These are phyloP conservation scores for Bryopsis sp. DNA, from an alignment of 139 green algal species.

Conservation along the genomic window DNA sequence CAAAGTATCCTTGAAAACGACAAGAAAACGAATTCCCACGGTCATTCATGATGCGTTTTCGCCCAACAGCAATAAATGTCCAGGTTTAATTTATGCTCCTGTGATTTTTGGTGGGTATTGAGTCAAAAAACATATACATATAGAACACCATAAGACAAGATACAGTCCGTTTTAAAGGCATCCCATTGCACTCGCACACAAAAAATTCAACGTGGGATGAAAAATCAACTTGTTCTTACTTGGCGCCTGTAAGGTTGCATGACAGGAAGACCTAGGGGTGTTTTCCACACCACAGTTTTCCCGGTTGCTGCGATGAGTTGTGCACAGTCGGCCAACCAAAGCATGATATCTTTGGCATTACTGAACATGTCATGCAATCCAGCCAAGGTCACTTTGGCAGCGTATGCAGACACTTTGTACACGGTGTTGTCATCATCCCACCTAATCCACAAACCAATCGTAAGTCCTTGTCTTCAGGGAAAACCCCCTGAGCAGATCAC, in stretches of 20 bases:
- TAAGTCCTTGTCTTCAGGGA: no score
- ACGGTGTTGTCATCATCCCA: conserved; percentile 18
- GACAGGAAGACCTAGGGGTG: conserved; percentile 83
- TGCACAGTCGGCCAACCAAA: conserved; percentile 76
- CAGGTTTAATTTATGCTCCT: no score
- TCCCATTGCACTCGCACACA: no score
- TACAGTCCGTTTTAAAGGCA: no score
- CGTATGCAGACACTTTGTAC: conserved; percentile 54
- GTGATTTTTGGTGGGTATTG: no score
- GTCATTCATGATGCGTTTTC: neutral
- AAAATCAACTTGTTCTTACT: neutral
- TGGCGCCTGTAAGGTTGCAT: conserved; percentile 75
- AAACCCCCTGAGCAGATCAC: no score
- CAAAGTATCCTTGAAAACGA: neutral
- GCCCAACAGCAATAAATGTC: no score
- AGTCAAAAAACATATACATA: no score
- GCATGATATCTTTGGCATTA: conserved; percentile 75
- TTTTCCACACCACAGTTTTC: conserved; percentile 69
- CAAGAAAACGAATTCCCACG: neutral
- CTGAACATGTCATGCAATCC: conserved; percentile 75
- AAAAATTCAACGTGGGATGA: no score
- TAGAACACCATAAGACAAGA: no score
- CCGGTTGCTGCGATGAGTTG: conserved; percentile 33
- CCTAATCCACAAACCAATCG: no score
- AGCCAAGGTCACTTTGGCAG: conserved; percentile 59